Evolutionary conservation across 148 eudicot species (phyloP), one percentile per base, ranked within the genome.

Genomic region (Fagopyrum homotropicum): DNA sequence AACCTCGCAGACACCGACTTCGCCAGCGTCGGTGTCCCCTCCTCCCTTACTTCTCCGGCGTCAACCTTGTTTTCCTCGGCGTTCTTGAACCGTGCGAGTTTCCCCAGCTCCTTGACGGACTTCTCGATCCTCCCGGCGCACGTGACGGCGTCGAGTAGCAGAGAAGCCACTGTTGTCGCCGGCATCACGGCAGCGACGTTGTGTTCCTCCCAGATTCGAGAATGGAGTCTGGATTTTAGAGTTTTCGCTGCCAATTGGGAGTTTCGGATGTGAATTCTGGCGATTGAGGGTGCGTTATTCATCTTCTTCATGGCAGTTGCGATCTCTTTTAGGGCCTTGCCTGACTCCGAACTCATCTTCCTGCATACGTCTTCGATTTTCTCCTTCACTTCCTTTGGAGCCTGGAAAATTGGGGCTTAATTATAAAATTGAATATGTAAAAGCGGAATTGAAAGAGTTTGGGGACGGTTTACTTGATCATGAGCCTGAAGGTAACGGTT

Each of bases 261-360:
- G 46, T 66, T 66, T 14, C 71, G 71, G 47, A 66, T 45, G 64
- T 88, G 90, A 29, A 72, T 8, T 51, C 76, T 75, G 7, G 80
- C 72, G 30, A 82, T 22, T 1, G 82, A 75, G 0, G 82, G 73
- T 17, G 89, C 77, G 29, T 76, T 45, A 0, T 69, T 83, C 88
- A 88, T 86, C 3, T 66, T 66, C 60, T 76, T 79, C 29, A 92
- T 81, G n/a, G 86, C 75, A 17, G 66, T 4, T 7, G 92, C 76
- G 7, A 92, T 48, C 80, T 90, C 84, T 51, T 84, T 88, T 17
- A 89, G 15, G 2, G 89, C 92, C 12, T 72, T 54, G 72, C 90
- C 80, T 40, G 82, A 80, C 72, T 88, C 90, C 6, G 77, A 55
- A 77, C 88, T 85, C 81, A 92, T 80, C 51, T 83, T 87, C 15